Conservation (phyloP, 768 basidiomycete genomes). For the Exidia glandulosa region DNA sequence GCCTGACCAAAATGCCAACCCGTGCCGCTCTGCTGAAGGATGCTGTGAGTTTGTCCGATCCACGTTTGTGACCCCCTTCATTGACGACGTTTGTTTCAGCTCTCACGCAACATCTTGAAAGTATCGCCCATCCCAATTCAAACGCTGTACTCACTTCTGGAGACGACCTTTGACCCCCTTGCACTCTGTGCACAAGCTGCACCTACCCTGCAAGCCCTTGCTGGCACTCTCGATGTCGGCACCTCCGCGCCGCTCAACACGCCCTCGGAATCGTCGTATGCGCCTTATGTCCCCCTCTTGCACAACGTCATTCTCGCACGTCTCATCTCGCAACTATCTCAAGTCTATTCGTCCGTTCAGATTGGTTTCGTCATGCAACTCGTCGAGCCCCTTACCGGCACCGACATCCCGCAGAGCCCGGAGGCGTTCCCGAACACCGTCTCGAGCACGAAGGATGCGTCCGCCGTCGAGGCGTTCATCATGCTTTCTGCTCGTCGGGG, state of each 20-base stretch:
- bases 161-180: slow-evolving; percentile 88
- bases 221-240: slow-evolving; percentile 16
- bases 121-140: slow-evolving; percentile 65
- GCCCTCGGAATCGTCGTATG: slow-evolving; percentile 43
- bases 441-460: not conserved
- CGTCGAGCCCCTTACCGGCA: slow-evolving; percentile 55
- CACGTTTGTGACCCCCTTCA: slow-evolving; percentile 4
- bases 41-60: slow-evolving; percentile 46
- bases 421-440: not conserved
- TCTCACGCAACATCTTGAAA: slow-evolving; percentile 73
- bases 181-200: slow-evolving; percentile 69
- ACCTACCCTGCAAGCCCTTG: slow-evolving; percentile 59
- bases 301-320: slow-evolving; percentile 86
- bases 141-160: slow-evolving; percentile 76
- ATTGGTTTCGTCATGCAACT: slow-evolving; percentile 68
- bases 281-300: slow-evolving; percentile 80
- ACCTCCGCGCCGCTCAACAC: not conserved
- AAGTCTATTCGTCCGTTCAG: slow-evolving; percentile 83
- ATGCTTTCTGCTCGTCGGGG: slow-evolving; percentile 86
- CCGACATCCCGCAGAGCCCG: not conserved
- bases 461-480: slow-evolving; percentile 67
- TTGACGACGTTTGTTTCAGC: slow-evolving; percentile 29
- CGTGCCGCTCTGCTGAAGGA: slow-evolving; percentile 78
- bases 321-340: slow-evolving; percentile 79
- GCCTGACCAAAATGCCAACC: slow-evolving; percentile 73